Evolutionary conservation across 257 asterid genomes (phyloP).

Genomic region (Primulina huaijiensis): DNA sequence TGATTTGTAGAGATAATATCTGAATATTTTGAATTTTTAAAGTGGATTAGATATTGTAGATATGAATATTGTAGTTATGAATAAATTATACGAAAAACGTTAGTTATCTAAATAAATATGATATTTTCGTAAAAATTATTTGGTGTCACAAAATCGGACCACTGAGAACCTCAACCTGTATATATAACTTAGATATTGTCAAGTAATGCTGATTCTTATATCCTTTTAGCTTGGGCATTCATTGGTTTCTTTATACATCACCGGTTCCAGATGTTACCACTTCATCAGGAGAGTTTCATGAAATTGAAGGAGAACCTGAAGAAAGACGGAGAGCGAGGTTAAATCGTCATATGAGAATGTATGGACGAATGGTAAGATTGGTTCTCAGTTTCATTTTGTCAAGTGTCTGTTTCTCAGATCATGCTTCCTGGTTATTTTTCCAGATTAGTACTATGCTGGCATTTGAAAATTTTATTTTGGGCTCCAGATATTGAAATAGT

Average conservation of each 20-base stretch:
- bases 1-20: no score
- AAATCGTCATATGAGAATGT: slow-evolving; percentile 55
- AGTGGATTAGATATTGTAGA: no score
- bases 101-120: no score
- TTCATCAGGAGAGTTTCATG: slow-evolving; percentile 66
- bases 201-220: neutral
- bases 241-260: slow-evolving; percentile 15
- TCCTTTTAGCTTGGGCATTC: slow-evolving; percentile 13
- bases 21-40: no score
- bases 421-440: neutral
- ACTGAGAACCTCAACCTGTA: no score
- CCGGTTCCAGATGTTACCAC: slow-evolving; percentile 53
- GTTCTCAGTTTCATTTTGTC: neutral
- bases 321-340: slow-evolving; percentile 81
- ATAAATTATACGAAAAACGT: no score
- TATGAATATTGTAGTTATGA: no score
- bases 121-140: no score
- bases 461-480: neutral
- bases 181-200: neutral
- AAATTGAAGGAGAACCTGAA: slow-evolving; percentile 69
- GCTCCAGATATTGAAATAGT: slow-evolving; percentile 15
- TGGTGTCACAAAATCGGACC: no score
- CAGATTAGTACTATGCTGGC: slow-evolving; percentile 5
- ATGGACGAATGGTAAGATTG: slow-evolving; percentile 71
- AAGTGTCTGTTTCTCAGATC: slow-evolving; percentile 9